These are phyloP conservation scores for Salvia splendens DNA, from an alignment of 257 asterid genomes.

Conservation along the genomic window DNA sequence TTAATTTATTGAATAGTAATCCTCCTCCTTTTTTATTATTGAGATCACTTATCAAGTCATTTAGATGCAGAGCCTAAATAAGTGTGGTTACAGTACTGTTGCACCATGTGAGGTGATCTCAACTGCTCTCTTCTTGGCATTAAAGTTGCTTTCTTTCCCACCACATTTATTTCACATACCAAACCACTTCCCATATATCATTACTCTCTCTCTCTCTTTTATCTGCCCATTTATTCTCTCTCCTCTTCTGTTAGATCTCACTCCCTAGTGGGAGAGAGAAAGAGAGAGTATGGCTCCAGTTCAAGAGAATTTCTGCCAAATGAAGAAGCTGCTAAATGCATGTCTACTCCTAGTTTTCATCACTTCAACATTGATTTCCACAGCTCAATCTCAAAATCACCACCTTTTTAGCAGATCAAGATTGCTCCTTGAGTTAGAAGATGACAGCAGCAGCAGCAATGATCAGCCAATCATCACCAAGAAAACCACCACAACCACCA, in stretches of 20 bases:
- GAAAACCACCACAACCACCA: constrained; percentile 42
- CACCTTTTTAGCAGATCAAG: constrained; percentile 32
- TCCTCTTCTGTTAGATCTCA: neutral
- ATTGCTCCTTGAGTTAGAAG: constrained; percentile 41
- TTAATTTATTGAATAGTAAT: too few relatives aligned
- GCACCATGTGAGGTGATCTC: constrained; percentile 21
- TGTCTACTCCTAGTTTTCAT: constrained; percentile 43
- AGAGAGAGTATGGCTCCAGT: constrained; percentile 50
- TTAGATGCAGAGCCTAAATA: neutral
- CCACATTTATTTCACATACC: neutral
- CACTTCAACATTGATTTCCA: constrained; percentile 44
- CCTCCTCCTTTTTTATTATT: neutral
- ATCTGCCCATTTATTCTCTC: neutral
- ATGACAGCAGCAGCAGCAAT: constrained; percentile 35
- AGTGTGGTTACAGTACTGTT: constrained; percentile 12
- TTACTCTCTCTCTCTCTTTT: neutral
- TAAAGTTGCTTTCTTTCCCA: neutral
- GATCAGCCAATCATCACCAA: constrained; percentile 42
- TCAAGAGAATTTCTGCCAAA: constrained; percentile 27
- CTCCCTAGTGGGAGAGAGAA: neutral
- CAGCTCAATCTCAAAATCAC: constrained; percentile 24
- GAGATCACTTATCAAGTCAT: neutral
- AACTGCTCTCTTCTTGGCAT: constrained; percentile 10
- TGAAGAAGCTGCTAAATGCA: constrained; percentile 37
- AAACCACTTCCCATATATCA: neutral